phyloP scores from a whole-genome alignment of 1,284 basidiomycete species.

The Fomitopsis schrenkii region DNA sequence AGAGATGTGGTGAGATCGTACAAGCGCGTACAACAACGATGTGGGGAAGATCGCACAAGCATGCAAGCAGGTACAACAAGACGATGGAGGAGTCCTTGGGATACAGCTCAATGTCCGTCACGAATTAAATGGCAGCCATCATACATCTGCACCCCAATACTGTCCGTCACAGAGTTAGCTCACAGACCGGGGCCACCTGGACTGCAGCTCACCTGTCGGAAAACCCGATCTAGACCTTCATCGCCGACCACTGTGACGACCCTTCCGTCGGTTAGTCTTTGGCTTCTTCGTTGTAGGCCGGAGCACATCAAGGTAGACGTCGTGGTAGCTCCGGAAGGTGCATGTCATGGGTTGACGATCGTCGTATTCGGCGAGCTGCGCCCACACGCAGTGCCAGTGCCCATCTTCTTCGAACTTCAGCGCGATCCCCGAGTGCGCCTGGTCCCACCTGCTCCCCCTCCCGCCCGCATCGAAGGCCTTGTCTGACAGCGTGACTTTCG shows the following conservation, averaged over 20 bases:
- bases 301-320: conserved; percentile 40
- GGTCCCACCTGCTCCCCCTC: conserved; percentile 42
- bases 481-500: conserved; percentile 51
- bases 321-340: conserved; percentile 57
- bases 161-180: background rate
- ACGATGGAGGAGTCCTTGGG: background rate
- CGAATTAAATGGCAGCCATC: background rate
- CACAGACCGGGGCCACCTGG: too few species aligned
- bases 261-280: background rate
- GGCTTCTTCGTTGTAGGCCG: conserved; percentile 9
- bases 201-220: background rate
- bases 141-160: conserved; percentile 1
- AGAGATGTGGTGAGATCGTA: background rate
- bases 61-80: background rate
- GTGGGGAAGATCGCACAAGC: background rate
- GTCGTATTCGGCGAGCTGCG: conserved; percentile 49
- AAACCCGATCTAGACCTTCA: background rate
- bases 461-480: conserved; percentile 46
- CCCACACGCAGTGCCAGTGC: conserved; percentile 63
- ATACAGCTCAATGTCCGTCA: conserved; percentile 2
- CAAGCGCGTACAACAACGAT: background rate
- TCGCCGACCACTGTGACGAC: background rate
- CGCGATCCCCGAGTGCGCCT: conserved; percentile 48
- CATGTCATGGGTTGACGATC: conserved; percentile 28
- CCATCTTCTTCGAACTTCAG: conserved; percentile 40